Evolutionary conservation across 768 basidiomycete genomes (phyloP).

Genomic region (Cubamyces lactineus): DNA sequence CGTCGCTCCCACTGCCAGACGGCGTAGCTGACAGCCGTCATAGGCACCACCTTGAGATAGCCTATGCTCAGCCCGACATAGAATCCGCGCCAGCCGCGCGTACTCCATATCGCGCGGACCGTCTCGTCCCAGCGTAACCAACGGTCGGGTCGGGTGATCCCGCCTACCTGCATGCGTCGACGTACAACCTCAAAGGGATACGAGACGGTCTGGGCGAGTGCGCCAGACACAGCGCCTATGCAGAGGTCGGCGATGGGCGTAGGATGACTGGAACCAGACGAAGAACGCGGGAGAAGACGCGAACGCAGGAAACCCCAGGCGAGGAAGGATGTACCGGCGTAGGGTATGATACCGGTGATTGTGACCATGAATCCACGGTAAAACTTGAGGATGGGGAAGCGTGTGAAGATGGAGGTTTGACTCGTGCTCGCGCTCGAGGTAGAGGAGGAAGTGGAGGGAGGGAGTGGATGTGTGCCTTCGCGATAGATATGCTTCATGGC

Average conservation of each 20-base stretch:
- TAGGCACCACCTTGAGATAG: constrained; percentile 92
- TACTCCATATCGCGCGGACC: constrained; percentile 61
- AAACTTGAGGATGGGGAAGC: constrained; percentile 82
- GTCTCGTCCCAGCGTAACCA: constrained; percentile 86
- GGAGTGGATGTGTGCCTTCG: constrained; percentile 49
- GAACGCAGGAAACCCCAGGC: constrained; percentile 83
- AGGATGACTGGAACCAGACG: constrained; percentile 40
- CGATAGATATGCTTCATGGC: constrained; percentile 70
- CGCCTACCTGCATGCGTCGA: constrained; percentile 94
- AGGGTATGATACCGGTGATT: constrained; percentile 89
- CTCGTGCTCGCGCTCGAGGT: constrained; percentile 26
- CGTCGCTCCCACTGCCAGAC: constrained; percentile 87
- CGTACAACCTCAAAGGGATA: constrained; percentile 96
- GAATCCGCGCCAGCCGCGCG: constrained; percentile 84
- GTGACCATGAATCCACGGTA: constrained; percentile 98
- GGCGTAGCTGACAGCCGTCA: constrained; percentile 91
- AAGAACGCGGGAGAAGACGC: constrained; percentile 52
- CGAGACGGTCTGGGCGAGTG: constrained; percentile 83
- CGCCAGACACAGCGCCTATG: constrained; percentile 86
- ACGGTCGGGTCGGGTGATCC: constrained; percentile 72
- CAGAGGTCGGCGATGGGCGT: constrained; percentile 66
- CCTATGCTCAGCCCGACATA: constrained; percentile 91
- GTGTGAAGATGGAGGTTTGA: constrained; percentile 48
- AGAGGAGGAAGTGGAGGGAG: constrained; percentile 26
- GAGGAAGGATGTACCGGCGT: constrained; percentile 93